Conservation (phyloP, 73 alveolate genomes). For the Paraurostyla sp. region DNA sequence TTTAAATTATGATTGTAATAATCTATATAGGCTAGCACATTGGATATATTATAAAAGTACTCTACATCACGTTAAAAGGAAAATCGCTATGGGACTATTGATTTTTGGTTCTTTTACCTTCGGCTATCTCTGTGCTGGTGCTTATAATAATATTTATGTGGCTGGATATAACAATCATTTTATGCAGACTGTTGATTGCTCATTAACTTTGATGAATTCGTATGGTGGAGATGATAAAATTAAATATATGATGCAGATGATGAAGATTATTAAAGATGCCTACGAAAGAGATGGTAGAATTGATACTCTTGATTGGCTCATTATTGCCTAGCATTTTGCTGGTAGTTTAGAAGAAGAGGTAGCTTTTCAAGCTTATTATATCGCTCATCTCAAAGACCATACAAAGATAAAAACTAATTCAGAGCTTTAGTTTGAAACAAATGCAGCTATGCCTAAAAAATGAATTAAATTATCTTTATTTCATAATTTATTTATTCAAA, state of each 20-base stretch:
- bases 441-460: not conserved
- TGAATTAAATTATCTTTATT: too few relatives aligned
- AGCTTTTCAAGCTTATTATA: conserved; percentile 23
- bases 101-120: not conserved
- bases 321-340: conserved; percentile 53
- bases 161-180: not conserved
- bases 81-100: not conserved
- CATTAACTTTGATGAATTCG: not conserved
- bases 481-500: too few relatives aligned
- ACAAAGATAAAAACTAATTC: conserved; percentile 30
- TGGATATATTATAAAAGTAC: not conserved
- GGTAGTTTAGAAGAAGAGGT: conserved; percentile 31
- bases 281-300: conserved; percentile 1
- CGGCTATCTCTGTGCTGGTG: not conserved
- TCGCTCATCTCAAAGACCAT: conserved; percentile 54
- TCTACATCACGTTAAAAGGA: not conserved
- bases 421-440: conserved; percentile 32
- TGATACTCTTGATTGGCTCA: conserved; percentile 52
- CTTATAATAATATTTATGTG: not conserved
- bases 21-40: too few relatives aligned
- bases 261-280: not conserved
- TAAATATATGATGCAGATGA: not conserved
- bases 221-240: not conserved
- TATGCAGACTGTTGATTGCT: not conserved
- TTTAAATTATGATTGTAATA: not conserved